These are phyloP conservation scores for Cladosporium velox DNA, from an alignment of 2,329 filamentous ascomycete genomes.

Conservation along the genomic window DNA sequence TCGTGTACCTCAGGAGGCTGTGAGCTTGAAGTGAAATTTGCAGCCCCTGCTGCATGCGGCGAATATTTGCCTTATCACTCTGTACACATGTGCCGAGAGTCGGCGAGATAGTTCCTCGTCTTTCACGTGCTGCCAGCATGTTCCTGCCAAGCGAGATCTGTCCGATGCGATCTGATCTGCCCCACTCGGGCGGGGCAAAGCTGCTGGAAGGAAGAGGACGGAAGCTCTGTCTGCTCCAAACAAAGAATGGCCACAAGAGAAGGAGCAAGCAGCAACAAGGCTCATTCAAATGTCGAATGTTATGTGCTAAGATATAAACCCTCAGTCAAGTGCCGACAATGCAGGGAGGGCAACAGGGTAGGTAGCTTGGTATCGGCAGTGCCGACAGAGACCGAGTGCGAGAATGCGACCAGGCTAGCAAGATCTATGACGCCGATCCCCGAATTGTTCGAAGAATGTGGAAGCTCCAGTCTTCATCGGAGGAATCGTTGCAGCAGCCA, in stretches of 20 bases:
- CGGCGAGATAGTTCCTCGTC: too few relatives aligned
- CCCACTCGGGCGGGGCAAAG: slow-evolving; percentile 16
- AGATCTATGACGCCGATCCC: slow-evolving; percentile 23
- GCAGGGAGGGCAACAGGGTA: neutral
- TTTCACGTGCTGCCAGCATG: neutral
- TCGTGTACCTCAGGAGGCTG: neutral
- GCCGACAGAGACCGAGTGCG: slow-evolving; percentile 7
- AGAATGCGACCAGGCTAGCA: slow-evolving; percentile 3
- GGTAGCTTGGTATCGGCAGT: neutral
- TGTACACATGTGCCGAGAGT: neutral
- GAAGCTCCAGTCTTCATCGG: neutral
- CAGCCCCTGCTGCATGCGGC: neutral
- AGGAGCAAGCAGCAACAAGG: neutral
- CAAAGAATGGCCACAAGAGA: neutral
- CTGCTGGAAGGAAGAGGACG: neutral
- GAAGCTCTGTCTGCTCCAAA: neutral
- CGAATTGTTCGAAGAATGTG: neutral
- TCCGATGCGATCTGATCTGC: neutral
- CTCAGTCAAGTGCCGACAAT: neutral
- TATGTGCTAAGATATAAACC: neutral
- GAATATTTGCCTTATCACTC: neutral
- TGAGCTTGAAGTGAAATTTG: neutral
- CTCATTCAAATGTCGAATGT: neutral
- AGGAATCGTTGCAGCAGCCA: neutral
- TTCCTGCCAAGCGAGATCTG: slow-evolving; percentile 12